Percentiles rank a stretch among this genome's conserved stretches.
These are phyloP conservation scores for Scalesia atractyloides DNA, from an alignment of 129 eudicot genomes.

Conservation along the genomic window DNA sequence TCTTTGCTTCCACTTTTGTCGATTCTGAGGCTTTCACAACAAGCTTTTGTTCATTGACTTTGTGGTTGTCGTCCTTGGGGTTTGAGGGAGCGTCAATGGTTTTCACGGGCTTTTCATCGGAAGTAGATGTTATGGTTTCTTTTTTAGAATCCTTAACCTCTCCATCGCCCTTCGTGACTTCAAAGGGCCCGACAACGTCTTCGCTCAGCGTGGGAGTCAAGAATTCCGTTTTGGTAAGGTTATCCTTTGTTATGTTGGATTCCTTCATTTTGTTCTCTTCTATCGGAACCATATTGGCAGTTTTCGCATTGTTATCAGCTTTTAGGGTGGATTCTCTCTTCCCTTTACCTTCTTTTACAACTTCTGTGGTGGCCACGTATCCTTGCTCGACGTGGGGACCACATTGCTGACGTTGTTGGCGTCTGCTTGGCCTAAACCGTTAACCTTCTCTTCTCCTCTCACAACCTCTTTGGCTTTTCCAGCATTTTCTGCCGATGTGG, in stretches of 20 bases:
- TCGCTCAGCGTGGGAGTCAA: conserved; percentile 26
- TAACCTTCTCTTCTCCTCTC: conserved; percentile 21
- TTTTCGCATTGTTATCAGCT: neutral
- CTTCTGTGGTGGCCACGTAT: neutral
- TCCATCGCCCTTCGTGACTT: neutral
- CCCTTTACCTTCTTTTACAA: conserved; percentile 15
- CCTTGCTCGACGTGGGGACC: conserved; percentile 12
- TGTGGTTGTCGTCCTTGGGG: neutral
- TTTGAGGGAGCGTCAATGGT: conserved; percentile 15
- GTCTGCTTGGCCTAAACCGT: neutral
- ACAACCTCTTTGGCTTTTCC: neutral
- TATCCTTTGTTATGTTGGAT: neutral
- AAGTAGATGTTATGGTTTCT: neutral
- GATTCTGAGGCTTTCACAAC: conserved; percentile 16
- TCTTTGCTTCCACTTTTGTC: conserved; percentile 26
- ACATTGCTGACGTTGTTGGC: neutral
- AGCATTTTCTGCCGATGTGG: neutral
- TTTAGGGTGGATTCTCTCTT: conserved; percentile 21
- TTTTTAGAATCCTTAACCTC: conserved; percentile 13
- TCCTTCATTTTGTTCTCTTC: conserved; percentile 6
- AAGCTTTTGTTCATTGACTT: conserved; percentile 16
- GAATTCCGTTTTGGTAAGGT: conserved; percentile 16
- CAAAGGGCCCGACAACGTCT: neutral
- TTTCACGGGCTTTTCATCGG: conserved; percentile 8
- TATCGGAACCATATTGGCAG: conserved; percentile 6